Percentiles rank a stretch among this genome's conserved stretches.
Conservation (phyloP, 352 stramenopile genomes). For the Globisporangium okanoganense region DNA sequence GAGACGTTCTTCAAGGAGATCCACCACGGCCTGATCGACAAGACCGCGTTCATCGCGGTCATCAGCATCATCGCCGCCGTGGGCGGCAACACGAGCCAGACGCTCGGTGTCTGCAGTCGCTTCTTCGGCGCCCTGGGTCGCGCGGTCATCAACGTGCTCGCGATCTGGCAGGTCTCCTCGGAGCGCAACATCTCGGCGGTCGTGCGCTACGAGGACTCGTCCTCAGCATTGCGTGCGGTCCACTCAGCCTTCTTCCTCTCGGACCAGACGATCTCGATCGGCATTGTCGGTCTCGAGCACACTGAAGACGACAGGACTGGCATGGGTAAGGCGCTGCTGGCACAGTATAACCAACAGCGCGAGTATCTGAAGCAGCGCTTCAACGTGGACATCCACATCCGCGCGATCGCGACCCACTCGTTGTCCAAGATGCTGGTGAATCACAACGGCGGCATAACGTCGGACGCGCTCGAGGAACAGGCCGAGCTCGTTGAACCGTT, state of each 20-base stretch:
- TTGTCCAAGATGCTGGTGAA: slow-evolving; percentile 64
- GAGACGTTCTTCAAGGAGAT: slow-evolving; percentile 88
- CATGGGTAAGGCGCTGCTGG: slow-evolving; percentile 84
- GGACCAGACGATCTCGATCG: slow-evolving; percentile 90
- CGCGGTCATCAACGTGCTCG: slow-evolving; percentile 94
- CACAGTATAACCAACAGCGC: slow-evolving; percentile 82
- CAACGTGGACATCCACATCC: slow-evolving; percentile 82
- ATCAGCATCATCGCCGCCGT: slow-evolving; percentile 95
- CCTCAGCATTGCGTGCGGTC: slow-evolving; percentile 88
- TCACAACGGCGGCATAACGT: slow-evolving; percentile 47
- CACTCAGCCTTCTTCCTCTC: slow-evolving; percentile 96
- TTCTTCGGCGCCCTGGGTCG: slow-evolving; percentile 94
- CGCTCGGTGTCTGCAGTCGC: slow-evolving; percentile 87
- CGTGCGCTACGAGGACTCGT: slow-evolving; percentile 86
- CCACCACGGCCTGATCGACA: slow-evolving; percentile 78
- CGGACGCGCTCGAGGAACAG: slow-evolving; percentile 28
- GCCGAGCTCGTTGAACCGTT: slow-evolving; percentile 31
- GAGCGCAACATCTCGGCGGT: slow-evolving; percentile 96
- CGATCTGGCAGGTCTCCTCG: slow-evolving; percentile 92
- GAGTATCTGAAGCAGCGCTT: slow-evolving; percentile 77
- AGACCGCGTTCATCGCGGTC: slow-evolving; percentile 77
- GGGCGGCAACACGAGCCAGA: slow-evolving; percentile 93
- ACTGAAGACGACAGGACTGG: slow-evolving; percentile 31
- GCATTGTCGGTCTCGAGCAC: slow-evolving; percentile 85
- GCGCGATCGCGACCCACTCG: slow-evolving; percentile 65